Base-by-base conservation (phyloP, 257 asterid species). In the Craterostigma plantagineum region DNA sequence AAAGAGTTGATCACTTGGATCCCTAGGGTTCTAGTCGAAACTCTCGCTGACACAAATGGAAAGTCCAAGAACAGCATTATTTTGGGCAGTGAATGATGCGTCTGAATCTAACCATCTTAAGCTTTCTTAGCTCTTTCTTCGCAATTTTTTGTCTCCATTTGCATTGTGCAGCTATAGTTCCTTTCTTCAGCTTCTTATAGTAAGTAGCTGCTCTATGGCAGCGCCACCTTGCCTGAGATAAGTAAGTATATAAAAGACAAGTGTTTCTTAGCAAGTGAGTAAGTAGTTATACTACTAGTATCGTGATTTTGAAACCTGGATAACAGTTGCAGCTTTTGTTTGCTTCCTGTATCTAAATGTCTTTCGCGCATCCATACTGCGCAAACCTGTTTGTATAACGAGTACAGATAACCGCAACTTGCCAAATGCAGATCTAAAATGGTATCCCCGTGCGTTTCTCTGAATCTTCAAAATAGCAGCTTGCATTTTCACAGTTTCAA, bases 401-500 rank as follows among this genome's bases (percentile, higher is more conserved):
- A 83, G 74, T 50, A 69, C 95, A 12, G 92, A 56, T 42, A 23
- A 49, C 54, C 58, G 67, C 43, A 83, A 78, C 49, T 49, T 61
- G 45, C 43, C 54, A 48, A 76, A 90, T 51, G 75, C 57, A 59
- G 72, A 70, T 62, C 92, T 74, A 38, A 82, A 65, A 30, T 57
- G 77, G 65, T 66, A 55, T 63, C 68, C 63, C 40, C 67, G 93
- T 16, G 76, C 18, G 47, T 54, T 68, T 33, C 64, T 65, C 66
- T 77, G 94, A 50, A 83, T 72, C 69, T 72, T 90, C 47, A 79
- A 18, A 4, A 91, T 93, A 60, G 98, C 95, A 47, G 95, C 82
- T 73, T 75, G 71, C 62, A 69, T 72, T 66, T 72, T 83, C 64
- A 76, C 40, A 11, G 66, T 38, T 35, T 8, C 76, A 44, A 27